Evolutionary conservation across 495 filamentous ascomycete species (phyloP).

Genomic region (Aspergillus panamensis): DNA sequence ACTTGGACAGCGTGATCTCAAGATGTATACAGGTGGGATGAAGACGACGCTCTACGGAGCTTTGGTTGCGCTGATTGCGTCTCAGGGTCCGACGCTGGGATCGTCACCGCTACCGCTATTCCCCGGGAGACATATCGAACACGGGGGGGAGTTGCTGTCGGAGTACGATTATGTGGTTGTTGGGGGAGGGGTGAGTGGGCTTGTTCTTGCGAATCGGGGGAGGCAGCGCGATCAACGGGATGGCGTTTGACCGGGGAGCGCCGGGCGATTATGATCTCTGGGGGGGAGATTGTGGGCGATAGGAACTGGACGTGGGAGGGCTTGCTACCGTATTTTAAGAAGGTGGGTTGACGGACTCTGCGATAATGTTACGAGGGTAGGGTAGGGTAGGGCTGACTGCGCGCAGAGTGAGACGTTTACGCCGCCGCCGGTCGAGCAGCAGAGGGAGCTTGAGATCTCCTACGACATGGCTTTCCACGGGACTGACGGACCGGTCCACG

Average conservation of each 20-base stretch:
- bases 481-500: neutral
- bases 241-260: constrained; percentile 18
- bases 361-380: too few relatives aligned
- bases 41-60: too few relatives aligned
- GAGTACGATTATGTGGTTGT: constrained; percentile 15
- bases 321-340: constrained; percentile 8
- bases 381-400: too few relatives aligned
- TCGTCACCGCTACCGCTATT: neutral
- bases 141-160: neutral
- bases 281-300: constrained; percentile 4
- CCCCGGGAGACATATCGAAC: neutral
- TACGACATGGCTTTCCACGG: neutral
- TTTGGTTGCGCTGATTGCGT: neutral
- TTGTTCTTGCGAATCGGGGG: constrained; percentile 52
- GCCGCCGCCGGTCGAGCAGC: neutral
- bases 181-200: constrained; percentile 46
- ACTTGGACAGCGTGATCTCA: too few relatives aligned
- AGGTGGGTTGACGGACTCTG: too few relatives aligned
- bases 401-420: constrained; percentile 9
- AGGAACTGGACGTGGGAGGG: constrained; percentile 3
- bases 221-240: constrained; percentile 50
- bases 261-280: constrained; percentile 11
- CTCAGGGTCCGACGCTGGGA: neutral
- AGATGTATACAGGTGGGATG: too few relatives aligned
- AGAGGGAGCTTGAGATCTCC: constrained; percentile 4